A percentile compares a stretch with the other conserved stretches of the same genome.
Evolutionary conservation across 2,329 filamentous ascomycete genomes (phyloP).

Genomic region (Colletotrichum phormii): DNA sequence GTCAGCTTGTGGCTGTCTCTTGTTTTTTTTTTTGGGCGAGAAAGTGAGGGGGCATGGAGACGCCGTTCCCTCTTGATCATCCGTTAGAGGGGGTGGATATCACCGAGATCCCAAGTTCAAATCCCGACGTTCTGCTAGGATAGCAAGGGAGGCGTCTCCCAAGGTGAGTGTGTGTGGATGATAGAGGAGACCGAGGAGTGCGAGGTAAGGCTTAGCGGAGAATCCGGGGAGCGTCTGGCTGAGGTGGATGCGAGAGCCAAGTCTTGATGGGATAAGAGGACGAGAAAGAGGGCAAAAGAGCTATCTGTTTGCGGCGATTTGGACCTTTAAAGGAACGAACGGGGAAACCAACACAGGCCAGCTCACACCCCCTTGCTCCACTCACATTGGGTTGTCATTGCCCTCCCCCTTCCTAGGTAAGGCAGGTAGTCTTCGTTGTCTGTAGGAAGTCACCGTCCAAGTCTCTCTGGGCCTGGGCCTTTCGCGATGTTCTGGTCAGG

Average conservation of each 20-base stretch:
- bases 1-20: conserved; percentile 11
- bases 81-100: not conserved
- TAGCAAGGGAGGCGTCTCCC: not conserved
- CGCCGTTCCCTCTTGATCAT: conserved; percentile 3
- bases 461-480: conserved; percentile 11
- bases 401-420: not conserved
- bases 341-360: not conserved
- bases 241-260: conserved; percentile 10
- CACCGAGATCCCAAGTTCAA: not conserved
- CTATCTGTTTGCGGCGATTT: conserved; percentile 35
- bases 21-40: not conserved
- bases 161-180: conserved; percentile 1
- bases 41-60: not conserved
- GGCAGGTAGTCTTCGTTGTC: conserved; percentile 1
- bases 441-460: not conserved
- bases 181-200: conserved; percentile 1
- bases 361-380: not conserved
- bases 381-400: conserved; percentile 7
- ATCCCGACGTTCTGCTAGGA: not conserved
- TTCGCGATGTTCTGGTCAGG: not conserved
- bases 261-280: not conserved
- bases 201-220: conserved; percentile 35
- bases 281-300: not conserved
- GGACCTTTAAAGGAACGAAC: conserved; percentile 10
- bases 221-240: not conserved